Base-by-base conservation (phyloP, 345 rosid species). In the Gynandropsis gynandra region DNA sequence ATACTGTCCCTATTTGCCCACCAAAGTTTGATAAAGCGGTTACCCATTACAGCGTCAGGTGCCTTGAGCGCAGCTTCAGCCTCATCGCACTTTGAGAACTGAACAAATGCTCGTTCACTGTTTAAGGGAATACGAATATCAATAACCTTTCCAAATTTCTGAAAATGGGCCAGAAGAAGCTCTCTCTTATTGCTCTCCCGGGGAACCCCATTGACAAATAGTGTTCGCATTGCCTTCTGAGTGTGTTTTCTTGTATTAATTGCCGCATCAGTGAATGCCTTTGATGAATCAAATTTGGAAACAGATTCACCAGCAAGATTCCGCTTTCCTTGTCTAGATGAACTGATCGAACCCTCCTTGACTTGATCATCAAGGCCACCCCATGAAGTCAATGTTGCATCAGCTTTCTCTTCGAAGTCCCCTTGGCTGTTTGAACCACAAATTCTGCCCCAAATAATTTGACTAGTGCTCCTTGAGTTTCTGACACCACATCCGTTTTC, bases 41-140 rank as follows among this genome's bases (percentile, higher is more conserved):
- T 92, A 51, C 96, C 98, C 98, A 92, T 92, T 47, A 92, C 95
- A 65, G 96, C 98, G 79, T 92, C 96, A 62, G 96, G 98, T 55
- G 98, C 78, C 66, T 59, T 75, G 44, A 92, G 74, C 58, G 96
- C 98, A 72, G 96, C 87, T 66, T 87, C 98, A 35, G 96, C 96
- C 62, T 85, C 95, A 68, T 92, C 97, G 56, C 90, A 81, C 58
- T 67, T 88, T 2, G 94, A 87, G 72, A 88, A 92, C 69, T 92
- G 99, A 27, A 92, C 85, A 76, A 88, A 92, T 61, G 99, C 99
- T 48, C 86, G 71, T 47, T 85, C 93, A 65, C 82, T 78, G 58
- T 81, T 85, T 37, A 49, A 5, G 19, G 97, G 99, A 60, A 85
- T 83, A 66, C 76, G 77, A 63, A 92, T 81, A 63, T 92, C 99